Base-by-base conservation (phyloP, 148 eudicot genomes). In the Rhododendron ferrugineum region DNA sequence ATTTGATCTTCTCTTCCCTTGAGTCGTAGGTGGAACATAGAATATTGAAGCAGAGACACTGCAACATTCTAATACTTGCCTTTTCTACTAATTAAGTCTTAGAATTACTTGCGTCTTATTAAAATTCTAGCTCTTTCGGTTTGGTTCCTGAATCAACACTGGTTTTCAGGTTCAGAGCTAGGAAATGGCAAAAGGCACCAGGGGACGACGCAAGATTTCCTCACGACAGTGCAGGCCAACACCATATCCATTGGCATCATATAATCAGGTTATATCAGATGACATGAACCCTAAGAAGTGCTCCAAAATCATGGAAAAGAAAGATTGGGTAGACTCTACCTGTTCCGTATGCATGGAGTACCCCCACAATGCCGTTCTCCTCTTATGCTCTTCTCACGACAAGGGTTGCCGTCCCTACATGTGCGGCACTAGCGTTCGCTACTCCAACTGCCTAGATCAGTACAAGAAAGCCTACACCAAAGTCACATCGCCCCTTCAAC, bases 281-380 rank as follows among this genome's bases (percentile, higher is more conserved):
- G 66, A 58, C 22, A 30, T 81, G 82, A 74, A 23, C 50, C 60
- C 58, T 46, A 89, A 86, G 64, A 89, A 84, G 56, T 87, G 89
- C 80, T 85, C 92, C 79, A 89, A 89, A 66, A 44, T 28, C 40
- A 22, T 86, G 80, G 79, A 73, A 46, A 89, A 89, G 81, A 89
- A 90, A 84, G 93, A 91, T 87, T 93, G 93, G 92, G 91, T 90
- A 89, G 93, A 91, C 30, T 90, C 89, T 16, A 93, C 89, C 11
- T 93, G 95, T 76, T 90, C 95, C 0, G 95, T 93, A 10, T 93
- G 95, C 90, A 93, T 93, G 92, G 95, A 93, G 85, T 89, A 56
- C 83, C 95, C 95, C 46, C 95, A 93, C 87, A 93, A 89, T 73
- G 95, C 93, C 28, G 95, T 93, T 81, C 95, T 93, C 58, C 95